Evolutionary conservation across 1,139 yeast species (phyloP), one percentile per base, ranked within the genome.

Genomic region (Taphrina pruni): DNA sequence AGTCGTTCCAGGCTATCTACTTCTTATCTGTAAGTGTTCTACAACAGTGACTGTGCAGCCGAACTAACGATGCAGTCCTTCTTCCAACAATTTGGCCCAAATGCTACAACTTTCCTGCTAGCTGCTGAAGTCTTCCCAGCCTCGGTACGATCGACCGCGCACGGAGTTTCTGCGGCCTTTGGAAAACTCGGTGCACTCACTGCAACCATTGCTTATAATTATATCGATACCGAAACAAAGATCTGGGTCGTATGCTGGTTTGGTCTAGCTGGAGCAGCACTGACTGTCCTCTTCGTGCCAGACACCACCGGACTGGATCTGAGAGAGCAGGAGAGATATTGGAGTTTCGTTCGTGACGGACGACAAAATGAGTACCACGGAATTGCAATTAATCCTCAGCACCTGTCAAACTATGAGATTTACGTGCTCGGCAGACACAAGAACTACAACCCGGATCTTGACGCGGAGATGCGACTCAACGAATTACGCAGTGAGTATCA

Each of bases 41-140:
- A 45, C 6, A 12, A 12, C 20, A 7, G 1, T 7, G 48, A 45
- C 2, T n/a, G 48, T 45, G 48, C 8, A 2, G 2, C 8, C 5
- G n/a, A 45, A 45, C 20, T 45, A 45, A 45, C 6, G 20, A 2
- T 11, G 38, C 17, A 50, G 55, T 88, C 86, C 77, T 86, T 87
- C 80, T 87, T 87, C 85, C 85, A 86, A 79, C 87, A 87, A 80
- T 87, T 85, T 73, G 90, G 90, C 72, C 86, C 86, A 69, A 84
- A 84, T 79, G 79, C 84, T 74, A 83, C 86, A 70, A 84, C 86
- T 61, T 84, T 84, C 74, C 80, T 84, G 73, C 75, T 83, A 72
- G 86, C 86, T 41, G 86, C 86, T 77, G 86, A 84, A 77, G 76
- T 81, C 72, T 84, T 82, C 84, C 86, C 86, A 73, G 83, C 86